These are phyloP conservation scores for Zygotorulaspora florentina DNA, from an alignment of 805 yeast species.

Conservation along the genomic window DNA sequence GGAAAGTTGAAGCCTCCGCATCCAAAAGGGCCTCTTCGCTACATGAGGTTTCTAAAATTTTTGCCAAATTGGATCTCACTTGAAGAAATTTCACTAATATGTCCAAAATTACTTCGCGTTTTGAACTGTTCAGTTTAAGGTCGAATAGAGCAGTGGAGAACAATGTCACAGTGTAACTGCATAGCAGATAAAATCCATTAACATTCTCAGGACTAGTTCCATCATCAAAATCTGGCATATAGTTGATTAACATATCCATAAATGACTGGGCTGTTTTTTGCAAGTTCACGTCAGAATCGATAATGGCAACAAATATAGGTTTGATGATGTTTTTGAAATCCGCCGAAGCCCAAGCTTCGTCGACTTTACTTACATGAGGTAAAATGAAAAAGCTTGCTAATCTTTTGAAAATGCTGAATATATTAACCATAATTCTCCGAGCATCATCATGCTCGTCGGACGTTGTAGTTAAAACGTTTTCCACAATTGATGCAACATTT, in stretches of 20 bases:
- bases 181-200: conserved; percentile 35
- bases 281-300: conserved; percentile 37
- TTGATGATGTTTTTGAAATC: conserved; percentile 31
- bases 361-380: conserved; percentile 19
- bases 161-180: conserved; percentile 36
- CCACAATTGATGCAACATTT: conserved; percentile 4
- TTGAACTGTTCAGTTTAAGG: conserved; percentile 26
- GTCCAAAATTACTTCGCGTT: conserved; percentile 37
- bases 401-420: conserved; percentile 30
- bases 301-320: conserved; percentile 39
- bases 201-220: conserved; percentile 30
- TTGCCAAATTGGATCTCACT: conserved; percentile 33
- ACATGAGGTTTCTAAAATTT: conserved; percentile 25
- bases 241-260: conserved; percentile 31
- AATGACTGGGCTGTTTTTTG: conserved; percentile 38
- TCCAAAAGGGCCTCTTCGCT: conserved; percentile 21
- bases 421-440: conserved; percentile 29
- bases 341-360: conserved; percentile 19
- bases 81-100: conserved; percentile 40
- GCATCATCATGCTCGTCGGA: conserved; percentile 20
- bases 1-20: conserved; percentile 32
- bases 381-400: conserved; percentile 26
- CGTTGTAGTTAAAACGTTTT: conserved; percentile 2
- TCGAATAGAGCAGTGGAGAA: conserved; percentile 37
- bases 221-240: conserved; percentile 22